Evolutionary conservation across 768 basidiomycete species (phyloP).

Genomic region (Auriculariales sp.): DNA sequence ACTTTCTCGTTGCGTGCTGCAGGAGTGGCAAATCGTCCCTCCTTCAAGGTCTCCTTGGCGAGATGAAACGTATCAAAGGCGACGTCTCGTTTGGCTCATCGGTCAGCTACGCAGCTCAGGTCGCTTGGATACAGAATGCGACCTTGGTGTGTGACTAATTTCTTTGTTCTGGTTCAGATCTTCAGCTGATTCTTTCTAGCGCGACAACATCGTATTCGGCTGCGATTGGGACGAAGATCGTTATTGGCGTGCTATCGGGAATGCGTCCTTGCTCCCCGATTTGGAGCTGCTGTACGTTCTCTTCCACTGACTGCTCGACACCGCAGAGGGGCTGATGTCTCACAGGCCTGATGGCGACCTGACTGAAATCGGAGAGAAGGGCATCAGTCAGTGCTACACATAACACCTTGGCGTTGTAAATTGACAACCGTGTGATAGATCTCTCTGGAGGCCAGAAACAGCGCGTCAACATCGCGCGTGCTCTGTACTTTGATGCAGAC

Average conservation of each 20-base stretch:
- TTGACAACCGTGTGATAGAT: conserved; percentile 11
- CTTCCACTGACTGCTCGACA: too few relatives aligned
- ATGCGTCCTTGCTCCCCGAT: conserved; percentile 47
- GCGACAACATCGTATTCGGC: conserved; percentile 58
- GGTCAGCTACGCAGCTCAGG: conserved; percentile 59
- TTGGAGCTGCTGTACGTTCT: conserved; percentile 30
- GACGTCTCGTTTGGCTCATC: conserved; percentile 43
- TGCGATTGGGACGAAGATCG: conserved; percentile 44
- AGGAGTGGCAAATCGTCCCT: conserved; percentile 36
- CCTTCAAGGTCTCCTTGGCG: conserved; percentile 51
- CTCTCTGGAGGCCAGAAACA: conserved; percentile 50
- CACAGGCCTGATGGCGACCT: conserved; percentile 44
- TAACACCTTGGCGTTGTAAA: not conserved
- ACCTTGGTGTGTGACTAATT: conserved; percentile 27
- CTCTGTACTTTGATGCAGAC: conserved; percentile 51
- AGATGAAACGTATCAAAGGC: conserved; percentile 45
- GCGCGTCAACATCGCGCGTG: conserved; percentile 55
- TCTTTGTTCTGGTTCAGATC: not conserved
- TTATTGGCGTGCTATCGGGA: conserved; percentile 50
- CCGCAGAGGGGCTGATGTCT: too few relatives aligned
- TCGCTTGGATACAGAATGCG: conserved; percentile 65
- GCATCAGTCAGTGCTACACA: conserved; percentile 27
- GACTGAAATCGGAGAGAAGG: conserved; percentile 67
- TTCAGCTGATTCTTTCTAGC: conserved; percentile 17
- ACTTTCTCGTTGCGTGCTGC: too few relatives aligned